Evolutionary conservation across 768 basidiomycete genomes (phyloP).

Genomic region (Amanita muscaria): DNA sequence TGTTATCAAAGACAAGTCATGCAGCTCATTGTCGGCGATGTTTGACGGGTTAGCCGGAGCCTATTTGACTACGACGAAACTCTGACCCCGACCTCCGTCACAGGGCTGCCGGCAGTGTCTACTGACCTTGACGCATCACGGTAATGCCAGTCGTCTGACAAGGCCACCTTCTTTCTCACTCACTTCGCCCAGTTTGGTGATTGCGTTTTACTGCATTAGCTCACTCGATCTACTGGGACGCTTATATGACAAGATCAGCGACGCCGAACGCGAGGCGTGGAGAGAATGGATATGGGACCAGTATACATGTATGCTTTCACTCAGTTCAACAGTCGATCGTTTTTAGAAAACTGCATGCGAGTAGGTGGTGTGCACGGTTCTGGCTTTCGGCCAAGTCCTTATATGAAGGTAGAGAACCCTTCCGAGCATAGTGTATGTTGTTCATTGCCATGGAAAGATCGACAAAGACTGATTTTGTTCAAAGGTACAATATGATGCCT

Average conservation of each 20-base stretch:
- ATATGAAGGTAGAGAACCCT: constrained; percentile 37
- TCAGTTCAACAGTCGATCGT: background rate
- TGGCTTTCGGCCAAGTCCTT: constrained; percentile 71
- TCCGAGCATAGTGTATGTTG: constrained; percentile 8
- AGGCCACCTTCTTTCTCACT: constrained; percentile 11
- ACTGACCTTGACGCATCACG: constrained; percentile 66
- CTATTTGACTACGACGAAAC: background rate
- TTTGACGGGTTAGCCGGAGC: constrained; percentile 33
- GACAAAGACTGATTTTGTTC: constrained; percentile 10
- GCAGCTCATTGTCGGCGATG: constrained; percentile 60
- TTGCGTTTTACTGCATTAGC: constrained; percentile 86
- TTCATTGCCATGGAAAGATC: background rate
- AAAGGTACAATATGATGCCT: constrained; percentile 50
- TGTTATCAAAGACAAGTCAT: constrained; percentile 43
- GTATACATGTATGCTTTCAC: constrained; percentile 41
- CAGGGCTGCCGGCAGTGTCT: constrained; percentile 59
- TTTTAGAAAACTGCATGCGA: background rate
- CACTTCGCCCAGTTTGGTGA: constrained; percentile 53
- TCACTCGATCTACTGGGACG: constrained; percentile 67
- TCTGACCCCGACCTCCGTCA: constrained; percentile 4
- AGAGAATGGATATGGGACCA: constrained; percentile 85
- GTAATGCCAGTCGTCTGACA: constrained; percentile 25
- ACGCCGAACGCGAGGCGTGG: constrained; percentile 55
- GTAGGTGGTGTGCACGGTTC: constrained; percentile 50
- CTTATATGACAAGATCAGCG: constrained; percentile 35